Evolutionary conservation across 768 basidiomycete genomes (phyloP), one percentile per base, ranked within the genome.

Genomic region (Lactifluus piperatus): DNA sequence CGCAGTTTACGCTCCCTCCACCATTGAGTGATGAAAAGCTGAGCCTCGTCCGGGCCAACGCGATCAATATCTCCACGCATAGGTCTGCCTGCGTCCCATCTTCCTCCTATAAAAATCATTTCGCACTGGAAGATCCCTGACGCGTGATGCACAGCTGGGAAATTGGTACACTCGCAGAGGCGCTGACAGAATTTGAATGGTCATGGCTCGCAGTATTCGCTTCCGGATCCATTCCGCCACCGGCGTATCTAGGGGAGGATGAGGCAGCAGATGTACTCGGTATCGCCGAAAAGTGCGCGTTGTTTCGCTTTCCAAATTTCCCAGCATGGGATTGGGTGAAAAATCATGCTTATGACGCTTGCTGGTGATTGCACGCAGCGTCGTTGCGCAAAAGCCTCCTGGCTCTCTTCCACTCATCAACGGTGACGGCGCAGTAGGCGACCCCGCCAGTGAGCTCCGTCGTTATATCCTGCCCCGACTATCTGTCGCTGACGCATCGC

Each of bases 371-470:
- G 18, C 11, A 36, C 55, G n/a, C 51, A 80, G 78, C 16, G 70
- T 73, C 24, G 75, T 81, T 10, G 64, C 67, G 5, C 60, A 60
- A 27, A 79, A 77, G 50, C 68, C 73, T 14, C 63, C 72, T 6
- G 58, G 70, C 45, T 69, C 73, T 22, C 66, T 76, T n/a, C 66
- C 80, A 14, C 69, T 85, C 36, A 72, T 81, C 34, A 66, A 72
- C 26, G 71, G 74, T 29, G 74, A 81, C 57, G 78, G 78, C 32
- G 79, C 81, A 24, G 80, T 79, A 6, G 83, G 77, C 0, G 85
- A 86, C 65, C 84, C 84, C 18, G 80, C 83, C 2, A 83, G 78
- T 78, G 58, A 48, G 75, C 69, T 18, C 39, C 20, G n/a, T 37
- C 24, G 20, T 26, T 22, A 11, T n/a, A 4, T 22, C 20, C 9